Evolutionary conservation across 2,329 filamentous ascomycete species (phyloP).

Genomic region (Gnomoniopsis sp.): DNA sequence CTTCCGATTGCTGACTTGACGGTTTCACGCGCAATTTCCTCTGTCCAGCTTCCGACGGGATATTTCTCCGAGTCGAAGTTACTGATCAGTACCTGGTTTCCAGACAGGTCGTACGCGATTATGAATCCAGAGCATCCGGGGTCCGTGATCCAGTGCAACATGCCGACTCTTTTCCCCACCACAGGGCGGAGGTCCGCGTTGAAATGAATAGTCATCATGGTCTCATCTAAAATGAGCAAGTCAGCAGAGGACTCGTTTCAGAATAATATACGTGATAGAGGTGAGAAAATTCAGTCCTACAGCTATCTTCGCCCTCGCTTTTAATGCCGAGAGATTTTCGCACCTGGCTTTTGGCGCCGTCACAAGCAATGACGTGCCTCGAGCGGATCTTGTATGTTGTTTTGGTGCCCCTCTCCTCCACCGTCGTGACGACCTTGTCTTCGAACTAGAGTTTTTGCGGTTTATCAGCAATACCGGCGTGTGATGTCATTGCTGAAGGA

Average conservation of each 20-base stretch:
- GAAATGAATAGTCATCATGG: conserved; percentile 45
- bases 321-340: conserved; percentile 30
- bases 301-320: conserved; percentile 39
- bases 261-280: too few relatives aligned
- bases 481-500: not conserved
- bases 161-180: conserved; percentile 34
- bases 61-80: conserved; percentile 37
- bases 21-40: conserved; percentile 29
- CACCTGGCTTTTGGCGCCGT: conserved; percentile 32
- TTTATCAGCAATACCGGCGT: not conserved
- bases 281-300: conserved; percentile 25
- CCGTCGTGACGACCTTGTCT: conserved; percentile 25
- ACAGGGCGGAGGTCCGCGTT: conserved; percentile 37
- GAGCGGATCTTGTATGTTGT: conserved; percentile 27
- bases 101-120: conserved; percentile 38
- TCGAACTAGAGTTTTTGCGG: conserved; percentile 13
- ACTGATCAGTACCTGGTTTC: conserved; percentile 40
- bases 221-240: conserved; percentile 30
- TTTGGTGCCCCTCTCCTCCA: conserved; percentile 27
- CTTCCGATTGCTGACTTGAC: conserved; percentile 30
- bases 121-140: conserved; percentile 40
- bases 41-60: conserved; percentile 33
- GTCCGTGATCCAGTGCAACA: conserved; percentile 43
- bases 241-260: not conserved
- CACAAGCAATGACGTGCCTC: conserved; percentile 32